Evolutionary conservation across 495 filamentous ascomycete species (phyloP), one percentile per base, ranked within the genome.

Genomic region (Tuber borchii): DNA sequence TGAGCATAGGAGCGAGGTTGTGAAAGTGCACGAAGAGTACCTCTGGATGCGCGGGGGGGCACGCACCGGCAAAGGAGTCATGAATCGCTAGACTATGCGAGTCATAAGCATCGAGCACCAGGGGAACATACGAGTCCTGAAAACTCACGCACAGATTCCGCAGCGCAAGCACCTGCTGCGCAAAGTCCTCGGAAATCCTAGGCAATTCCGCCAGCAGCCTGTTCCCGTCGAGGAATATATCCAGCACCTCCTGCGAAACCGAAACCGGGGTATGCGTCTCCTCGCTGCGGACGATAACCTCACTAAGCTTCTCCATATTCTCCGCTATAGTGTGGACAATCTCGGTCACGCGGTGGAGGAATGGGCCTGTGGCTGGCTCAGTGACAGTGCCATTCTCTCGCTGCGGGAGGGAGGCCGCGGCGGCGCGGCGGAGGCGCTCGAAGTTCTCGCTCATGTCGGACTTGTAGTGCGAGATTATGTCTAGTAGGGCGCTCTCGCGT

Each of bases 361-460:
- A 61, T 31, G 51, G 51, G 26, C 51, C 51, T 16, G 10, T 61
- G n/a, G 9, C 51, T 0, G 51, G 51, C n/a, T 61, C 51, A 0
- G 51, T 61, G 1, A 31, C 51, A 12, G n/a, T 61, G 51, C 51
- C 1, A 3, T 14, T 26, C n/a, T 26, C 51, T 2, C 51, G 51
- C n/a, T 56, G 51, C 9, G 51, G 51, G 14, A 61, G 51, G 0
- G 51, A 61, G 7, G n/a, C n/a, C 12, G 51, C n/a, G 4, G 51
- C 51, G n/a, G 26, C 10, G n/a, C 4, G 51, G 51, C 51, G 51
- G 0, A 61, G n/a, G n/a, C n/a, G 51, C 12, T 31, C n/a, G 51
- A 61, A 31, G 51, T 61, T 61, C 51, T 26, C 26, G 51, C n/a
- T 61, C 51, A 61, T 61, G 51, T 61, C 51, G n/a, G 51, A 61